Base-by-base conservation (phyloP, 2,329 filamentous ascomycete genomes). In the Exophiala sp. region DNA sequence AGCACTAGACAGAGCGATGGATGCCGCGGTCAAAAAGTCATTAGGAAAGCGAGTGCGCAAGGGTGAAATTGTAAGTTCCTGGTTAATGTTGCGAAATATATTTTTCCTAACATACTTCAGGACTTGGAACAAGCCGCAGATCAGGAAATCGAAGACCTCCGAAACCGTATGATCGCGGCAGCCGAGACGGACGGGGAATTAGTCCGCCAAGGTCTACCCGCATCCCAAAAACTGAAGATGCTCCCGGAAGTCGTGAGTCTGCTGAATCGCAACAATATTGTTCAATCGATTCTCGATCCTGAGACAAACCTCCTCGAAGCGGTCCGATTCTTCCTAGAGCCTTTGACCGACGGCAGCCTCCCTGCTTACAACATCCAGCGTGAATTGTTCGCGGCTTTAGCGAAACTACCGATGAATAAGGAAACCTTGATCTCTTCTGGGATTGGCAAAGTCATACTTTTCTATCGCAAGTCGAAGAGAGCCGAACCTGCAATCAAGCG, bases 361-460 rank as follows among this genome's bases (percentile, higher is more conserved):
- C 93, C 93, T 0, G 91, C 93, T 23, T 98, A 96, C 72, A 93
- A 93, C 65, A 97, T 98, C 59, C 93, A 98, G 72, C 88, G 90
- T 55, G 90, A 97, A 66, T 80, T 98, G 37, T 93, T 98, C 66
- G 80, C 80, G 21, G 85, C 88, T 19, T 76, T 98, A 30, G 79
- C 78, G 14, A 83, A 82, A 62, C 77, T 97, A 3, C 89, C 88
- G 4, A 88, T 97, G 58, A 86, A 89, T 65, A 96, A 96, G 65
- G 93, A 97, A 62, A 80, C 85, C 1, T 77, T 98, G 11, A 78
- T 94, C 18, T 90, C 89, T 58, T 95, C 88, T 61, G 90, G 91
- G 16, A 93, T 98, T 58, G 93, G 93, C 64, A 96, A 96, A 68
- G 88, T 98, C 41, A 85, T 96, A 45, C 80, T 95, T 56, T 98